Percentiles rank a stretch among this genome's conserved stretches.
phyloP scores from a whole-genome alignment of 1,284 basidiomycete species.

The Moesziomyces sp. region DNA sequence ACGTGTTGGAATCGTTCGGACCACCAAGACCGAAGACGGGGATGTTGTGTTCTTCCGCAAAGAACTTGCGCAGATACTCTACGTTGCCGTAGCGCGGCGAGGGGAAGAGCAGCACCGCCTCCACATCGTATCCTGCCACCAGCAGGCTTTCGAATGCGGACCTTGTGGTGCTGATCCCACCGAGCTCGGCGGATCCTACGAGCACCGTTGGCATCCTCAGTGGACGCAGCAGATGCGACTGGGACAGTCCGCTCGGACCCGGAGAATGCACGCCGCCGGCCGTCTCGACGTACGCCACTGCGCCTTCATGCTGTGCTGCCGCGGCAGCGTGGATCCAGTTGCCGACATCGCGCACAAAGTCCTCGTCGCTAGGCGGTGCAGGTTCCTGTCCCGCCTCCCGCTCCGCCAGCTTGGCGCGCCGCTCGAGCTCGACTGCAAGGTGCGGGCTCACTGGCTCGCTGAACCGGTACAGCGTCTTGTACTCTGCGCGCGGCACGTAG shows the following conservation, averaged over 20 bases:
- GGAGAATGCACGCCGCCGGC: constrained; percentile 97
- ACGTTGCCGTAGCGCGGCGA: constrained; percentile 75
- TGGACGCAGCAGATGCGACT: constrained; percentile 72
- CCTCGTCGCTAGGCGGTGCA: constrained; percentile 71
- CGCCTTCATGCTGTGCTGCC: neutral
- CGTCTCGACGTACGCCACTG: constrained; percentile 84
- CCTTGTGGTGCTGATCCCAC: constrained; percentile 94
- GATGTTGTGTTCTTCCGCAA: constrained; percentile 74
- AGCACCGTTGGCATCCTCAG: constrained; percentile 84
- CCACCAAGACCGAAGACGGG: constrained; percentile 68
- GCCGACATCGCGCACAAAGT: constrained; percentile 78
- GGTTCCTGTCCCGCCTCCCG: constrained; percentile 21
- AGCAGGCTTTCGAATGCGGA: constrained; percentile 90
- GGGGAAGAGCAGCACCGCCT: constrained; percentile 85
- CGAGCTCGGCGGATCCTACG: constrained; percentile 86
- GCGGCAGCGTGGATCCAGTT: constrained; percentile 75
- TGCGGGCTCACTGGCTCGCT: constrained; percentile 93
- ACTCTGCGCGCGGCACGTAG: constrained; percentile 64
- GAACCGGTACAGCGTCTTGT: constrained; percentile 83
- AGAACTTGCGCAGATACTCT: constrained; percentile 83
- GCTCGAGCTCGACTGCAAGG: constrained; percentile 79
- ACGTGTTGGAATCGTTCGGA: constrained; percentile 13
- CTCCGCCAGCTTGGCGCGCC: constrained; percentile 65
- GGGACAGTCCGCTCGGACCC: constrained; percentile 83
- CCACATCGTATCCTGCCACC: constrained; percentile 88